Evolutionary conservation across 768 basidiomycete species (phyloP), one percentile per base, ranked within the genome.

Genomic region (Chlorophyllum brunneum): DNA sequence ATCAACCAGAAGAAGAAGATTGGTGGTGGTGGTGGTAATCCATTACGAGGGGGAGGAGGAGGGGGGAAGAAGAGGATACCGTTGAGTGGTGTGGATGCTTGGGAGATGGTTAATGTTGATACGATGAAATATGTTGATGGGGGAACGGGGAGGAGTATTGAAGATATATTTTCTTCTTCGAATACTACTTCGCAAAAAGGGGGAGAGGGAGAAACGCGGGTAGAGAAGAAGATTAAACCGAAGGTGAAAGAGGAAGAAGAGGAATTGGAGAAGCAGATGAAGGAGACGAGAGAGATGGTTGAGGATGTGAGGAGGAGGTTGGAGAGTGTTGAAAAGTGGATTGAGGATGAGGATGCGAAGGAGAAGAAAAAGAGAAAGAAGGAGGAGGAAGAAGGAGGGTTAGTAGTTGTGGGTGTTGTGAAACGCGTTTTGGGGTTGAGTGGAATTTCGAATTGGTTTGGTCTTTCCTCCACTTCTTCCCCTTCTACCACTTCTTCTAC

Each of bases 11-110:
- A n/a, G n/a, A n/a, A n/a, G n/a, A n/a, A n/a, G n/a, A n/a, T n/a
- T n/a, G n/a, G n/a, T n/a, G n/a, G n/a, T n/a, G n/a, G n/a, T n/a
- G n/a, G n/a, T 27, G 47, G 38, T 29, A 7, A 16, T 13, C 20
- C 38, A 33, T 33, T 7, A 16, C 3, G 20, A 13, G 6, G 7
- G 31, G 44, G 47, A 8, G 13, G 13, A 10, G 36, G 23, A 3
- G 9, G 20, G 26, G 44, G 44, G 27, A 46, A 40, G 44, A 53
- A 38, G 43, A 53, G 51, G 44, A 38, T n/a, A 4, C 29, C 39
- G 43, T 9, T 46, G 51, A 45, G 44, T 30, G 51, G 43, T 26
- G 51, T 22, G 5, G 51, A 53, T 18, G 51, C 51, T 45, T 53
- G 51, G 51, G 43, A 53, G 43, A 53, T 45, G 42, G 8, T 46